Base-by-base conservation (phyloP, 2,329 filamentous ascomycete genomes). In the Penicillium hordei region DNA sequence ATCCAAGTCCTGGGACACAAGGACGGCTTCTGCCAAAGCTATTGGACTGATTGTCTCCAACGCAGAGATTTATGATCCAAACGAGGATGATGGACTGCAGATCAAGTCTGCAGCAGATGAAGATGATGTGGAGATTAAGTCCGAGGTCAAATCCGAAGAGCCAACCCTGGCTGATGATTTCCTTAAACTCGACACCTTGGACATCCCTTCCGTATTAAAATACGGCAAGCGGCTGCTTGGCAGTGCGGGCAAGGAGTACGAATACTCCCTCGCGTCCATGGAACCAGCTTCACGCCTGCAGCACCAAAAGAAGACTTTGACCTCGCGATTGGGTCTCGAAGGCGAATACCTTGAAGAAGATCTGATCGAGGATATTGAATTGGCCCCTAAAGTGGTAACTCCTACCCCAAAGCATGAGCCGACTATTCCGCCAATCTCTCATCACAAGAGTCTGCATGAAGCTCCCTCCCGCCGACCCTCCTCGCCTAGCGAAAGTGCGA, bases 1-100 rank as follows among this genome's bases (percentile, higher is more conserved):
- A 58, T 93, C 94, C 66, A 96, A 93, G 74, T 93, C 93, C 72
- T 99, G 94, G 94, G 94, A 99, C 71, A 99, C 94, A 27, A 84
- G 95, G 66, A 93, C 89, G 60, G 95, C 94, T 53, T 90, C 95
- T 46, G 92, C 93, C 66, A 96, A 93, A 76, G 94, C 94, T 21
- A 88, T 99, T 58, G 93, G 93, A 58, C 92, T 93, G 68, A 97
- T 99, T 64, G 88, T 96, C 61, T 88, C 93, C 58, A 90, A 97
- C 80, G 91, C 93, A 0, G 87, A 91, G 54, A 79, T 84, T 44
- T 96, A 94, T 73, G 92, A 97, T 68, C 95, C 94, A 0, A 97
- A 97, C 70, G 82, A 83, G 21, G 88, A 87, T 59, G 90, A 93
- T 65, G 83, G 81, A 38, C 64, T 74, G 19, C 65, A 70, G 38